Evolutionary conservation across 768 basidiomycete species (phyloP).

Genomic region (Termitomyces sp.): DNA sequence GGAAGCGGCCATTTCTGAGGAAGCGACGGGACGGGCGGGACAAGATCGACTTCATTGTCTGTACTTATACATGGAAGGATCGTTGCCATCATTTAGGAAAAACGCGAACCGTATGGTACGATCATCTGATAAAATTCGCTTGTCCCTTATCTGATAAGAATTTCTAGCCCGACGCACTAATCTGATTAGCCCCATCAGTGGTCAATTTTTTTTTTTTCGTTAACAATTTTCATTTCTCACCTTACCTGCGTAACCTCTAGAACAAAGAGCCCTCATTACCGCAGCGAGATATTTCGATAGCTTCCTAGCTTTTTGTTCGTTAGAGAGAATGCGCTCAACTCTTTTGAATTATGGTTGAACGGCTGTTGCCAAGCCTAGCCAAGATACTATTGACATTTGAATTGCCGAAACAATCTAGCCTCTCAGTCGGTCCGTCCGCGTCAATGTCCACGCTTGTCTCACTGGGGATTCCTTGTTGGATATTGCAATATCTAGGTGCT

Average conservation of each 20-base stretch:
- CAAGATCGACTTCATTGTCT: background rate
- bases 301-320: background rate
- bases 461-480: background rate
- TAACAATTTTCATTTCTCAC: no score
- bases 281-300: no score
- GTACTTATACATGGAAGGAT: slow-evolving; percentile 6
- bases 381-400: background rate
- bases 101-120: slow-evolving; percentile 7
- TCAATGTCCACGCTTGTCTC: background rate
- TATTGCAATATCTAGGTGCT: background rate
- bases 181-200: slow-evolving; percentile 9
- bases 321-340: background rate
- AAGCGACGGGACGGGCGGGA: background rate
- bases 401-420: background rate
- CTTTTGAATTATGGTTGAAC: no score
- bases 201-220: background rate
- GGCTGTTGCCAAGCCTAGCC: background rate
- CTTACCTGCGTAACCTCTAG: no score
- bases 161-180: background rate
- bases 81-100: slow-evolving; percentile 6
- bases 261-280: background rate
- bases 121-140: slow-evolving; percentile 18
- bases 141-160: slow-evolving; percentile 17
- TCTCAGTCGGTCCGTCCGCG: no score
- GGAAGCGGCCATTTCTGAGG: slow-evolving; percentile 3